Evolutionary conservation across 169 alveolate genomes (phyloP).

Genomic region (Cytauxzoon felis): DNA sequence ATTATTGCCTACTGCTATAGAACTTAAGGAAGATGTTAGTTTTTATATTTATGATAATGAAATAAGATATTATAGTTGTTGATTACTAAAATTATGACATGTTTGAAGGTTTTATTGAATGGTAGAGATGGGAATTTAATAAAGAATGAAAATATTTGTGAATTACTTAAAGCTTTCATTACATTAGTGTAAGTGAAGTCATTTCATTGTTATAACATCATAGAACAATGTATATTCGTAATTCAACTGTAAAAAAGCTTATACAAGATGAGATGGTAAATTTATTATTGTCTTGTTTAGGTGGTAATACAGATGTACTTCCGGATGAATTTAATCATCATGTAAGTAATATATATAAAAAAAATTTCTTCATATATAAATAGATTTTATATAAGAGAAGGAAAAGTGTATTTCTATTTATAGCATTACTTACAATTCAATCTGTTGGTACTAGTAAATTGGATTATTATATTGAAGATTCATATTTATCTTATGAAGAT

Average conservation of each 20-base stretch:
- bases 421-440: slow-evolving; percentile 27
- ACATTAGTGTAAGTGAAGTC: slow-evolving; percentile 14
- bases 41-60: too few species aligned
- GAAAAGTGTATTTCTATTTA: slow-evolving; percentile 27
- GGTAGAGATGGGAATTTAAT: slow-evolving; percentile 47
- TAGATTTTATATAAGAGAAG: slow-evolving; percentile 23
- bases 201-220: not conserved
- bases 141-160: slow-evolving; percentile 40
- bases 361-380: not conserved
- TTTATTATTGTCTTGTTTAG: slow-evolving; percentile 39
- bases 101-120: slow-evolving; percentile 10
- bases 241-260: slow-evolving; percentile 27
- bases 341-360: not conserved
- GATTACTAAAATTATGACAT: slow-evolving; percentile 23
- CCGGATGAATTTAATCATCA: too few species aligned
- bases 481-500: slow-evolving; percentile 43
- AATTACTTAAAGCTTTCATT: slow-evolving; percentile 34
- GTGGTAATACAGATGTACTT: slow-evolving; percentile 4
- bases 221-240: slow-evolving; percentile 29
- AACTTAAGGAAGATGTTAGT: slow-evolving; percentile 54
- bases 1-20: slow-evolving; percentile 31
- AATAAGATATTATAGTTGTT: not conserved
- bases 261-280: slow-evolving; percentile 34
- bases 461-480: slow-evolving; percentile 42
- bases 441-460: slow-evolving; percentile 1